These are phyloP conservation scores for Rhizophagus prolifer DNA, from an alignment of 192 early-diverging fungal species.

Conservation along the genomic window DNA sequence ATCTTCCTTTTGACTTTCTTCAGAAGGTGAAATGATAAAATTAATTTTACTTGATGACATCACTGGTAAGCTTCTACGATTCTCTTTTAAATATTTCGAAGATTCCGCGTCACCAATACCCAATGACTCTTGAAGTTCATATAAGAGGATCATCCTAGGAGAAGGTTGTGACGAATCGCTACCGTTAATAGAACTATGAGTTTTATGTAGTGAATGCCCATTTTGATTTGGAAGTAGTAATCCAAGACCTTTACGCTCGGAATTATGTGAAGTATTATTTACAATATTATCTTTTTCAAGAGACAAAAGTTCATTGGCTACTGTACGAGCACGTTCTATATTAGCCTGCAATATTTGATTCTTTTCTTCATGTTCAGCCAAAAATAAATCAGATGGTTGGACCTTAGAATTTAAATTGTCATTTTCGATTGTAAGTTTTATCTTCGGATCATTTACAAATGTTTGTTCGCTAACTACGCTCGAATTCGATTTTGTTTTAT, in stretches of 20 bases:
- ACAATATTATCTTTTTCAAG: slow-evolving; percentile 12
- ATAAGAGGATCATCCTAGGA: slow-evolving; percentile 18
- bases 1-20: neutral
- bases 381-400: neutral
- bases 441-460: neutral
- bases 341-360: neutral
- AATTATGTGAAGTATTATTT: slow-evolving; percentile 10
- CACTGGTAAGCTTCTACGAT: slow-evolving; percentile 12
- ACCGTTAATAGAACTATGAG: neutral
- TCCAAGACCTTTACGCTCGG: slow-evolving; percentile 18
- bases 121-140: slow-evolving; percentile 27
- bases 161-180: slow-evolving; percentile 3
- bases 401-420: neutral
- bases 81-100: slow-evolving; percentile 13
- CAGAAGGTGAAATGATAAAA: slow-evolving; percentile 3
- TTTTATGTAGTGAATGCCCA: neutral
- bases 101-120: neutral
- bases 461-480: neutral
- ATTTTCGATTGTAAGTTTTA: neutral
- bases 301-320: slow-evolving; percentile 14
- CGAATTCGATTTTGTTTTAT: neutral
- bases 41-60: slow-evolving; percentile 1
- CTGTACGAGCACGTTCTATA: slow-evolving; percentile 2
- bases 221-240: slow-evolving; percentile 2
- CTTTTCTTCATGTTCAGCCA: neutral